A percentile compares a stretch with the other conserved stretches of the same genome.
These are phyloP conservation scores for Vararia minispora DNA, from an alignment of 768 basidiomycete genomes.

Conservation along the genomic window DNA sequence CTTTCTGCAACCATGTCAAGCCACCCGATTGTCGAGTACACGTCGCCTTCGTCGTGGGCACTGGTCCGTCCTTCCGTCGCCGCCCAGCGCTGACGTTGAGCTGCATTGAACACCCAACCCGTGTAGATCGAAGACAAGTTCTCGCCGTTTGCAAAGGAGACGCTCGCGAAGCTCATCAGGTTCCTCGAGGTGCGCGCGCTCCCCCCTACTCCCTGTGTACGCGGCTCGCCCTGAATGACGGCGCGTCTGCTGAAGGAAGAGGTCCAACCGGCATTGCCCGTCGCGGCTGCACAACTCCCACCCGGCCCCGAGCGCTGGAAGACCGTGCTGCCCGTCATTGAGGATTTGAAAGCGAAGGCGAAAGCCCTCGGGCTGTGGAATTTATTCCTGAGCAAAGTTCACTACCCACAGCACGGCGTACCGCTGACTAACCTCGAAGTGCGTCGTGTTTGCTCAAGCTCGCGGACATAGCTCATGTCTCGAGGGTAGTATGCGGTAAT, in stretches of 20 bases:
- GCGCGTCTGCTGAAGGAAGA: slow-evolving; percentile 58
- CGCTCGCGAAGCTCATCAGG: slow-evolving; percentile 66
- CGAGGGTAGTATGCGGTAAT: slow-evolving; percentile 78
- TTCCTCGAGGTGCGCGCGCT: slow-evolving; percentile 62
- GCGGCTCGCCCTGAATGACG: background rate
- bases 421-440: slow-evolving; percentile 93
- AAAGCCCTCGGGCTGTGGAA: slow-evolving; percentile 92
- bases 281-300: slow-evolving; percentile 79
- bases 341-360: slow-evolving; percentile 80
- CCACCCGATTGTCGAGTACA: slow-evolving; percentile 69
- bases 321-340: slow-evolving; percentile 69
- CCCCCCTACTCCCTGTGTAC: background rate
- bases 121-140: slow-evolving; percentile 83
- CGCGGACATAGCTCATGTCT: background rate
- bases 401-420: slow-evolving; percentile 84
- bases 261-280: slow-evolving; percentile 63
- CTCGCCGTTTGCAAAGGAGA: slow-evolving; percentile 81
- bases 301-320: slow-evolving; percentile 74
- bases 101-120: slow-evolving; percentile 6
- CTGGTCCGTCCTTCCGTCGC: slow-evolving; percentile 40
- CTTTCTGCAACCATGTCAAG: slow-evolving; percentile 29
- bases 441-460: slow-evolving; percentile 9
- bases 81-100: too few species aligned
- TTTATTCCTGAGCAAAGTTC: slow-evolving; percentile 87
- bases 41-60: slow-evolving; percentile 80